Percentiles rank a stretch among this genome's conserved stretches.
Conservation (phyloP, 306 rosid genomes). For the Heteromeles arbutifolia region DNA sequence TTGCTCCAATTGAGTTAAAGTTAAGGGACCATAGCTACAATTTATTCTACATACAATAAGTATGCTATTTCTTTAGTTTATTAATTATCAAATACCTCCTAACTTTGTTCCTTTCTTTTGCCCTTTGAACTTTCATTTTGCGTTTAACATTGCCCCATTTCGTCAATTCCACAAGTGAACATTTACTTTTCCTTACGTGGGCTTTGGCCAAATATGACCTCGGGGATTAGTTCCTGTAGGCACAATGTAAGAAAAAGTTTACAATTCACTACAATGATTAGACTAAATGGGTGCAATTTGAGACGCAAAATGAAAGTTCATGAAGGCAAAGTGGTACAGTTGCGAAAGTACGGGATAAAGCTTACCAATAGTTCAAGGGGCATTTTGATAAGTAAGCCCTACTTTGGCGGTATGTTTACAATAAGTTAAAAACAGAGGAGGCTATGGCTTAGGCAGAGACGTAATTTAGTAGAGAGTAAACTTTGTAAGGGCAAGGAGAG, state of each 20-base stretch:
- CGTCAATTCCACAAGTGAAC: not conserved
- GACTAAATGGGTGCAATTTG: not conserved
- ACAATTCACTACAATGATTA: not conserved
- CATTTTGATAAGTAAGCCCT: not conserved
- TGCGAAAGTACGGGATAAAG: too few species aligned
- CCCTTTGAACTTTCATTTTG: too few species aligned
- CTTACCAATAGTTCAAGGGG: not conserved
- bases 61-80: not conserved
- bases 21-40: too few species aligned
- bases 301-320: not conserved
- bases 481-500: constrained; percentile 45
- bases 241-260: not conserved
- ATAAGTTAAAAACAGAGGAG: not conserved
- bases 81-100: too few species aligned
- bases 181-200: not conserved
- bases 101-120: not conserved
- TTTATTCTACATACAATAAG: too few species aligned
- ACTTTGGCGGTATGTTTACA: not conserved
- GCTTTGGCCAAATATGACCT: not conserved
- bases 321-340: not conserved
- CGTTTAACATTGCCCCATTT: too few species aligned
- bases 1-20: too few species aligned
- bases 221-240: not conserved
- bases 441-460: constrained; percentile 35
- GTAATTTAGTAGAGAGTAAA: constrained; percentile 61